A percentile compares a stretch with the other conserved stretches of the same genome.
These are phyloP conservation scores for Bipolaris gigantea DNA, from an alignment of 2,329 filamentous ascomycete species.

Conservation along the genomic window DNA sequence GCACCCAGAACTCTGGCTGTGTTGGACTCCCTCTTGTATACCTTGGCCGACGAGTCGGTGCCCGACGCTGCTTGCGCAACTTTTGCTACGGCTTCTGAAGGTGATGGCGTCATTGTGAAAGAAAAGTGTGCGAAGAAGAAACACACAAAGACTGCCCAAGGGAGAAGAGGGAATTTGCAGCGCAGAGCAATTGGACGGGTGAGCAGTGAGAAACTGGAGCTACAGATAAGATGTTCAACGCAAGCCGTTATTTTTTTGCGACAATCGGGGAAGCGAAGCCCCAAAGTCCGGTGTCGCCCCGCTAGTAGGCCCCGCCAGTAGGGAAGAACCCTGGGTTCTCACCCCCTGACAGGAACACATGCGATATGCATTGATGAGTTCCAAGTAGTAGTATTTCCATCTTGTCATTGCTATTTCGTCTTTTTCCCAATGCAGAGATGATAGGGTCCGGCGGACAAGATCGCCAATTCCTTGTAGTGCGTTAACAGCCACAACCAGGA, in stretches of 20 bases:
- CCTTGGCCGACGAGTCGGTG: slow-evolving; percentile 54
- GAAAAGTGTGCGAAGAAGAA: background rate
- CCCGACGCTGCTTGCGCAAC: slow-evolving; percentile 33
- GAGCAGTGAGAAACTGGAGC: slow-evolving; percentile 8
- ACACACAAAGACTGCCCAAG: background rate
- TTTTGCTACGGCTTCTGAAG: slow-evolving; percentile 35
- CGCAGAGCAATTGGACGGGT: slow-evolving; percentile 16
- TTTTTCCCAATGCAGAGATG: background rate
- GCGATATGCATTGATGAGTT: background rate
- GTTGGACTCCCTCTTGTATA: slow-evolving; percentile 83
- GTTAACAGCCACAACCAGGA: background rate
- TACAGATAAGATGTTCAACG: slow-evolving; percentile 11
- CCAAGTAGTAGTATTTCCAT: background rate
- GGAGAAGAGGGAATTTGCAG: slow-evolving; percentile 10
- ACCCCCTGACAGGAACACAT: background rate
- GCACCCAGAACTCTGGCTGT: slow-evolving; percentile 86
- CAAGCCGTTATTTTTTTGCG: too few species aligned
- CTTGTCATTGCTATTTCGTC: background rate
- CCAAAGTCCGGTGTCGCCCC: slow-evolving; percentile 10
- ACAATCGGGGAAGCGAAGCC: slow-evolving; percentile 14
- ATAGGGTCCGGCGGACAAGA: background rate
- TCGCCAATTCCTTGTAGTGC: background rate
- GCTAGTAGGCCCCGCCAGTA: slow-evolving; percentile 11
- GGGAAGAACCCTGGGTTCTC: background rate
- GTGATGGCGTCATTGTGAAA: slow-evolving; percentile 33